A percentile compares a stretch with the other conserved stretches of the same genome.
These are phyloP conservation scores for Ophiorrhiza pumila DNA, from an alignment of 257 asterid genomes.

Conservation along the genomic window DNA sequence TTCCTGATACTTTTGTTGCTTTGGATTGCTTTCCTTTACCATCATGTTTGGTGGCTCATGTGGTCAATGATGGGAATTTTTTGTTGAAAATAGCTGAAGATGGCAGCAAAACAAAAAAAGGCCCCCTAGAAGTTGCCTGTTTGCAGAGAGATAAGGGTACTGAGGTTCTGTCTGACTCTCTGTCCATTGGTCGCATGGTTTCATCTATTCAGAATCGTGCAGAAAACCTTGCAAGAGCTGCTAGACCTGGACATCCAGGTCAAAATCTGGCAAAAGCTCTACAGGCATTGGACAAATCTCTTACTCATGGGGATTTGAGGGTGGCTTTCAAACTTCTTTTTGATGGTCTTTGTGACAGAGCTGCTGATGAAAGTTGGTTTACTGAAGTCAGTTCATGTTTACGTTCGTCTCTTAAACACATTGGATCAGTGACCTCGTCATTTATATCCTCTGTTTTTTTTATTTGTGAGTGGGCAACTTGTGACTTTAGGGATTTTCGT, in stretches of 20 bases:
- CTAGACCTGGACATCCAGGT: slow-evolving; percentile 63
- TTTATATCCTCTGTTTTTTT: slow-evolving; percentile 74
- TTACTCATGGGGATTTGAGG: slow-evolving; percentile 72
- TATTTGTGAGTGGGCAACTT: slow-evolving; percentile 98
- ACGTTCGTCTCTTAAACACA: slow-evolving; percentile 71
- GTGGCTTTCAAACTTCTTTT: slow-evolving; percentile 59
- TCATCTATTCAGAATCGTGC: slow-evolving; percentile 80
- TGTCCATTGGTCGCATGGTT: slow-evolving; percentile 57
- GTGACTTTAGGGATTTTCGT: slow-evolving; percentile 88
- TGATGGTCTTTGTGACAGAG: slow-evolving; percentile 70
- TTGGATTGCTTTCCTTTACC: slow-evolving; percentile 94
- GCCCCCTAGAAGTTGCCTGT: slow-evolving; percentile 48
- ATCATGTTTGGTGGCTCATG: slow-evolving; percentile 47
- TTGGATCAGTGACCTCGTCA: slow-evolving; percentile 51
- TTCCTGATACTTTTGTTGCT: slow-evolving; percentile 96
- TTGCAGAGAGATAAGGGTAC: slow-evolving; percentile 48
- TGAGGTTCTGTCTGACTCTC: slow-evolving; percentile 57
- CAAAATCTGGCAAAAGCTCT: slow-evolving; percentile 73
- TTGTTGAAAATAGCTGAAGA: slow-evolving; percentile 66
- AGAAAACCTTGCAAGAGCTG: slow-evolving; percentile 71
- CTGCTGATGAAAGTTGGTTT: slow-evolving; percentile 74
- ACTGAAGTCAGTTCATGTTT: slow-evolving; percentile 75
- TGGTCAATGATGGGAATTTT: slow-evolving; percentile 70
- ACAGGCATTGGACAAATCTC: slow-evolving; percentile 75
- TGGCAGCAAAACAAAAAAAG: slow-evolving; percentile 55